These are phyloP conservation scores for Populus tremula DNA, from an alignment of 345 rosid species.

Conservation along the genomic window DNA sequence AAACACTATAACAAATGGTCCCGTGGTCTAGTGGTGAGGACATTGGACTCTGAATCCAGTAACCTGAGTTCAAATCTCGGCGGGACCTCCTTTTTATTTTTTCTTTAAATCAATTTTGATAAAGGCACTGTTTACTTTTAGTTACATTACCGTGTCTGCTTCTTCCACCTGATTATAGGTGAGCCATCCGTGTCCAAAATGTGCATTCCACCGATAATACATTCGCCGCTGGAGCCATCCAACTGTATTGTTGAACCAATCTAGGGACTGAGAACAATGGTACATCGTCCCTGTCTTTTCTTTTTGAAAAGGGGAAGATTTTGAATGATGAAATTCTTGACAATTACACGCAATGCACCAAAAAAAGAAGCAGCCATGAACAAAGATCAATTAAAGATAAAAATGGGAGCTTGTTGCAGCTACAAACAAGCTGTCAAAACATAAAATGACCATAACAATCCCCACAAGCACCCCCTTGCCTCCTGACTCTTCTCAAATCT, in stretches of 20 bases:
- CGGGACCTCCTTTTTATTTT: constrained; percentile 45
- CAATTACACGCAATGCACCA: constrained; percentile 11
- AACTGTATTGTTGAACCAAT: too few relatives aligned
- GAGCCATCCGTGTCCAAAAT: too few relatives aligned
- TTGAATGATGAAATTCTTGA: background rate
- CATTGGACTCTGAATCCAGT: constrained; percentile 95
- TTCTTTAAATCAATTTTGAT: too few relatives aligned
- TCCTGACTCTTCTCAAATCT: background rate
- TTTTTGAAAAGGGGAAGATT: background rate
- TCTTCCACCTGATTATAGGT: too few relatives aligned
- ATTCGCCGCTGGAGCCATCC: too few relatives aligned
- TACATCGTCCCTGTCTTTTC: background rate
- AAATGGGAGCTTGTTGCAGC: constrained; percentile 9
- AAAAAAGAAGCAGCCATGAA: background rate
- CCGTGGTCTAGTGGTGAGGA: constrained; percentile 95
- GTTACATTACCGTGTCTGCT: too few relatives aligned
- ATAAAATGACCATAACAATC: constrained; percentile 6
- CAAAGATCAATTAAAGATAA: constrained; percentile 20
- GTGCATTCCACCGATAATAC: too few relatives aligned
- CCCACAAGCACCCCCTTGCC: background rate
- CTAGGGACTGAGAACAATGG: too few relatives aligned
- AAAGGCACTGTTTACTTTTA: too few relatives aligned
- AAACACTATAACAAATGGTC: constrained; percentile 15
- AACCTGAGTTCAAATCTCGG: constrained; percentile 99
- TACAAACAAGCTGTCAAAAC: constrained; percentile 15